Evolutionary conservation across 805 yeast species (phyloP).

Genomic region (Kazachstania psychrophila): DNA sequence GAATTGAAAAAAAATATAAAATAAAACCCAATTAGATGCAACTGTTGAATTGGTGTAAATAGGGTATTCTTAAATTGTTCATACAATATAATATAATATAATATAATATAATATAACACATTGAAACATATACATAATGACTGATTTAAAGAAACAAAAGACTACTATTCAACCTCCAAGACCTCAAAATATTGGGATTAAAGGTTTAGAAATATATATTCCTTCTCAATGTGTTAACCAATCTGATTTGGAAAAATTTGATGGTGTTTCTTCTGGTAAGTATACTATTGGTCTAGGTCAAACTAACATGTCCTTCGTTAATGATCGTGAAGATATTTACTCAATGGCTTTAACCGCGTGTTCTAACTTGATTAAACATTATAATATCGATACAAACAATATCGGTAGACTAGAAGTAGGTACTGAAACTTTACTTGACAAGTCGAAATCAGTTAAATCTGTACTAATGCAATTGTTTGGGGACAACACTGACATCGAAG

Average conservation of each 20-base stretch:
- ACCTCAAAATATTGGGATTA: constrained; percentile 89
- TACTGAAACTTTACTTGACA: constrained; percentile 93
- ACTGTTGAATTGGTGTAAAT: too few species aligned
- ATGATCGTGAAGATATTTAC: constrained; percentile 95
- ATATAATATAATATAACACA: too few species aligned
- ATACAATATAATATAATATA: too few species aligned
- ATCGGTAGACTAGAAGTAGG: constrained; percentile 97
- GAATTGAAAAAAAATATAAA: too few species aligned
- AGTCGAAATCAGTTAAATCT: constrained; percentile 92
- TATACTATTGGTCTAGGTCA: constrained; percentile 98
- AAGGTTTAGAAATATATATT: constrained; percentile 87
- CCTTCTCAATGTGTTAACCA: constrained; percentile 83
- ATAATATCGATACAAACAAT: constrained; percentile 67
- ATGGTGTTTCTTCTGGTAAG: constrained; percentile 85
- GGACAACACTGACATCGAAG: constrained; percentile 85
- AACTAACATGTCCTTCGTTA: constrained; percentile 94
- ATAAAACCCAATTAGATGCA: too few species aligned
- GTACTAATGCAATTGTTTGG: constrained; percentile 84
- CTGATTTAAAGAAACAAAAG: constrained; percentile 23
- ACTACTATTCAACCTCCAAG: constrained; percentile 24
- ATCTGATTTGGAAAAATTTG: constrained; percentile 73
- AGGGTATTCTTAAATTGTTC: too few species aligned
- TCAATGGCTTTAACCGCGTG: constrained; percentile 88
- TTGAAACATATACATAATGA: constrained; percentile 2
- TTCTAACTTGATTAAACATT: constrained; percentile 65